Conservation (phyloP, 371 early-diverging fungal genomes). For the Mucor irregularis region DNA sequence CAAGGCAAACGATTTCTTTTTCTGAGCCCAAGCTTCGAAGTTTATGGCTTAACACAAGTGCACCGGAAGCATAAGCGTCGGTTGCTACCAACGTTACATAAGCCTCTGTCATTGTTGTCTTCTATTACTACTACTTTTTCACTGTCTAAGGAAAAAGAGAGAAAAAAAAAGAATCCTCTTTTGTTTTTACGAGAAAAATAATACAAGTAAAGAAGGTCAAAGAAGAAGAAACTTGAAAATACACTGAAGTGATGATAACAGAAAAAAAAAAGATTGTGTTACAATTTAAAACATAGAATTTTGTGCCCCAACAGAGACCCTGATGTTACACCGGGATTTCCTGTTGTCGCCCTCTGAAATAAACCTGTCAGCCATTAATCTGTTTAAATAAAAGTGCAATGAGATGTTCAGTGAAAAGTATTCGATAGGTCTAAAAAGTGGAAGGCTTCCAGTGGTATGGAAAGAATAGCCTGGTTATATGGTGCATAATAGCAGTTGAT, state of each 20-base stretch:
- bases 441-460: no score
- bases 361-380: no score
- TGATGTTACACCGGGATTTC: no score
- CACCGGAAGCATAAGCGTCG: slow-evolving; percentile 84
- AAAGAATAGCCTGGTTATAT: no score
- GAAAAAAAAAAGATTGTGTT: slow-evolving; percentile 6
- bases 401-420: no score
- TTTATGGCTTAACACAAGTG: slow-evolving; percentile 79
- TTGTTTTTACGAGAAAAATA: no score
- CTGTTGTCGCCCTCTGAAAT: no score
- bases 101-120: slow-evolving; percentile 56
- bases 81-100: slow-evolving; percentile 77
- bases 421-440: no score
- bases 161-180: slow-evolving; percentile 2
- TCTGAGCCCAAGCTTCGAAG: slow-evolving; percentile 68
- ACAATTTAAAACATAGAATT: not conserved
- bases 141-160: not conserved
- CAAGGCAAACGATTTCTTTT: slow-evolving; percentile 69
- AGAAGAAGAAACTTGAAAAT: not conserved
- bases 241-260: not conserved
- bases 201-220: not conserved
- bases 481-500: no score
- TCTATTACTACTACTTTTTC: no score
- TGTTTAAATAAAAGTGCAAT: no score
- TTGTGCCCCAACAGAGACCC: not conserved